Evolutionary conservation across 805 yeast genomes (phyloP).

Genomic region (Starmerella bombi): DNA sequence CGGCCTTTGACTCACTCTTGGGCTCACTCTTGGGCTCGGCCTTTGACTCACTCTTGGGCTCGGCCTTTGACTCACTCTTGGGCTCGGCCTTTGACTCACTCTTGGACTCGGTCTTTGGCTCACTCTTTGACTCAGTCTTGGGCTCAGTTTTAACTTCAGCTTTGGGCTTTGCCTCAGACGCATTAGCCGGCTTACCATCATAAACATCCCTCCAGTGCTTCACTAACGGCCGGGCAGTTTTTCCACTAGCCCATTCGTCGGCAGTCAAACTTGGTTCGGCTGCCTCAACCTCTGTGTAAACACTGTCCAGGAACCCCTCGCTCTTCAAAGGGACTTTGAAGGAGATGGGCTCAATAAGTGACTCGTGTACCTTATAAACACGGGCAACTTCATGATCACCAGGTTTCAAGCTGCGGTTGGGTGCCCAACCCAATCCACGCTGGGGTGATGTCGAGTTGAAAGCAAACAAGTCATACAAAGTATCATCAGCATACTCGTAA

Average conservation of each 20-base stretch:
- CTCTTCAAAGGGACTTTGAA: constrained; percentile 89
- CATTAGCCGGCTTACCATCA: constrained; percentile 42
- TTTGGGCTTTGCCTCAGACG: constrained; percentile 21
- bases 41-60: not conserved
- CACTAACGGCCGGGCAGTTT: constrained; percentile 64
- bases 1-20: constrained; percentile 28
- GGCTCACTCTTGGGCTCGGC: constrained; percentile 23
- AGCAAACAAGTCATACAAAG: constrained; percentile 72
- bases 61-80: constrained; percentile 13
- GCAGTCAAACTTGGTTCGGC: constrained; percentile 65
- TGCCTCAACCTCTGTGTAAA: constrained; percentile 84
- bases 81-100: constrained; percentile 8
- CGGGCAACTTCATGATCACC: constrained; percentile 74
- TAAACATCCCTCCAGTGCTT: constrained; percentile 62
- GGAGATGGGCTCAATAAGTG: constrained; percentile 75
- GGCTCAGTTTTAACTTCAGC: constrained; percentile 9
- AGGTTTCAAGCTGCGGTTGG: constrained; percentile 66
- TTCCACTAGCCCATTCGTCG: constrained; percentile 67
- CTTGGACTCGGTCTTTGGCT: constrained; percentile 2
- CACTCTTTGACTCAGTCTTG: constrained; percentile 4
- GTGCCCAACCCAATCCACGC: constrained; percentile 87
- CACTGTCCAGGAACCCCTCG: constrained; percentile 83
- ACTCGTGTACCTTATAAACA: constrained; percentile 74
- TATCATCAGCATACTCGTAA: constrained; percentile 77
- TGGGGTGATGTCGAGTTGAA: constrained; percentile 83